Conservation (phyloP, 2,329 filamentous ascomycete species). For the Colletotrichum godetiae region DNA sequence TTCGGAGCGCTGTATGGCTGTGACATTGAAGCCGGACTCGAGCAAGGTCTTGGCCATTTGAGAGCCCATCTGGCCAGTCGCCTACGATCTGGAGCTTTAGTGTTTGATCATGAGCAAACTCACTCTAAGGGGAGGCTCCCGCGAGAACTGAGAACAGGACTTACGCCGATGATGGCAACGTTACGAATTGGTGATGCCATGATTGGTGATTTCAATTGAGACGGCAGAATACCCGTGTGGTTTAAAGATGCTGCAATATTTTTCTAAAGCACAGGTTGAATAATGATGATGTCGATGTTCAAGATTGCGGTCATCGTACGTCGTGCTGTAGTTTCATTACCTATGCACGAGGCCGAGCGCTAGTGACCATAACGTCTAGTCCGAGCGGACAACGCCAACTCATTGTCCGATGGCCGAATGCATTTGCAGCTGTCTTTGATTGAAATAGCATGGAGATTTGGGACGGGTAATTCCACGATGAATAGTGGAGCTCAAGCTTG, state of each 20-base stretch:
- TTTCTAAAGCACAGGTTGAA: neutral
- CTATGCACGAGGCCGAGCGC: neutral
- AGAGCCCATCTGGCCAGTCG: conserved; percentile 48
- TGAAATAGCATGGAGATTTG: no score
- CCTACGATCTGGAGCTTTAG: neutral
- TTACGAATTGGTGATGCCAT: conserved; percentile 8
- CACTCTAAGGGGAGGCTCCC: no score
- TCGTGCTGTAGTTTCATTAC: neutral
- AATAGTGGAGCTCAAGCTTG: no score
- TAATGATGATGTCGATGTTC: neutral
- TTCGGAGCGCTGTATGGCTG: conserved; percentile 49
- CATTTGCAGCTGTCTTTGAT: no score
- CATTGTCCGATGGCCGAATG: neutral
- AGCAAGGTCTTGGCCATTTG: conserved; percentile 43
- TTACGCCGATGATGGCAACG: conserved; percentile 17
- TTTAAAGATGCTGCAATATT: neutral
- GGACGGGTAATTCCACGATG: no score
- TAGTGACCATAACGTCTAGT: neutral
- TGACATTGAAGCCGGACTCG: conserved; percentile 48
- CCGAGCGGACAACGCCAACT: neutral
- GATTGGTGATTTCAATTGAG: neutral
- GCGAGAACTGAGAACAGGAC: neutral
- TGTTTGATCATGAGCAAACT: no score
- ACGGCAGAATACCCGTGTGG: no score
- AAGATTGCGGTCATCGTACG: neutral